Evolutionary conservation across 164 flowering plant species (phyloP), one percentile per base, ranked within the genome.

Genomic region (Cinnamomum micranthum): DNA sequence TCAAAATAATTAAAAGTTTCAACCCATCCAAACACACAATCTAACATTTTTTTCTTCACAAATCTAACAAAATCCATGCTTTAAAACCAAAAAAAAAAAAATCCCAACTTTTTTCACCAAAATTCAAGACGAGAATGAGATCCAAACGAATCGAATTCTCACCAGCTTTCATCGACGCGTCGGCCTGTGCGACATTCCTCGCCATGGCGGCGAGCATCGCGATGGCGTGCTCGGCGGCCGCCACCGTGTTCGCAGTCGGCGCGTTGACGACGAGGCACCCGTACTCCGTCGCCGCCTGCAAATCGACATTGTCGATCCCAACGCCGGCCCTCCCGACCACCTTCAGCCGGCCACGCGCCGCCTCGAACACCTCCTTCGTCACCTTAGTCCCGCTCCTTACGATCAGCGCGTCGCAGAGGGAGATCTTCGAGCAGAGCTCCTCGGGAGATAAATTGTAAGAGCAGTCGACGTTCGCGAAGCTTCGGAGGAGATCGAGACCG

Each of bases 241-340:
- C 98, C 4, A 95, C 81, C 15, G 99, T 95, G 74, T 95, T 95
- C 2, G 98, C 99, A 4, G 97, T 93, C 9, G 97, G 99, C 3
- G 97, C 99, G 78, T 93, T 95, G 3, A 95, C 99, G 7, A 95
- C 98, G 11, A 95, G 81, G 60, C 97, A 89, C 0, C 99, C 99
- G 62, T 72, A 81, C 80, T 95, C 99, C 2, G 98, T 95, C 2
- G 99, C 99, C 5, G 98, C 98, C 47, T 86, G 87, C 77, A 95
- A 91, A 87, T 95, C 99, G 70, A 95, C 99, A 77, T 93, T 92
- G 66, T 95, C 98, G 41, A 95, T 95, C 35, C 99, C 97, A 11
- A 95, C 99, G 0, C 99, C 99, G 22, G 99, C 99, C 27, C 99
- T 83, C 0, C 99, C 98, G 2, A 93, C 99, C 15, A 95, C 99